phyloP scores from a whole-genome alignment of 192 early-diverging fungal species.

The Linderina pennispora region DNA sequence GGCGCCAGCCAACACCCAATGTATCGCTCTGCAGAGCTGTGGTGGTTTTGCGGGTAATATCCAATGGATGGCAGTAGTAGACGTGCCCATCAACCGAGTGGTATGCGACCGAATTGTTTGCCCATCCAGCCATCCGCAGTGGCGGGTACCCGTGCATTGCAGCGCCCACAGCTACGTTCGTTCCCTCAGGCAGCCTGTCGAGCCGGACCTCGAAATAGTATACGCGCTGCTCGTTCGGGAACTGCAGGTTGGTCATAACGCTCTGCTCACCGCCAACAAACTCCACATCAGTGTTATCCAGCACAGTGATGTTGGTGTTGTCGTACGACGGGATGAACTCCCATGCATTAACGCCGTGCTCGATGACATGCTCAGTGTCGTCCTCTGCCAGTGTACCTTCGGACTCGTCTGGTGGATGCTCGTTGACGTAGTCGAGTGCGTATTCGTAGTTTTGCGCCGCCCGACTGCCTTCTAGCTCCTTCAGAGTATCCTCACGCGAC shows the following conservation, averaged over 20 bases:
- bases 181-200: conserved; percentile 50
- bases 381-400: conserved; percentile 19
- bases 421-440: conserved; percentile 51
- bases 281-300: conserved; percentile 30
- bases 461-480: conserved; percentile 17
- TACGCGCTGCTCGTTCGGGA: conserved; percentile 44
- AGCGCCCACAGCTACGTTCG: conserved; percentile 63
- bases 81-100: conserved; percentile 59
- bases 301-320: conserved; percentile 16
- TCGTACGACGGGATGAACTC: conserved; percentile 19
- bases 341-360: conserved; percentile 41
- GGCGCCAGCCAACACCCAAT: conserved; percentile 66
- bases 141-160: conserved; percentile 62
- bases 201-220: conserved; percentile 45
- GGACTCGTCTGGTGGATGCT: conserved; percentile 37
- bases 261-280: conserved; percentile 30
- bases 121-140: conserved; percentile 69
- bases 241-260: conserved; percentile 36
- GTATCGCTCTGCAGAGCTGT: conserved; percentile 58
- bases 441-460: conserved; percentile 31
- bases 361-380: conserved; percentile 30
- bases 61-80: conserved; percentile 53
- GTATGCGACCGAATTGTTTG: conserved; percentile 60
- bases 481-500: conserved; percentile 21
- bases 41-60: conserved; percentile 48